phyloP scores from a whole-genome alignment of 495 filamentous ascomycete species.

The Daldinia caldariorum region DNA sequence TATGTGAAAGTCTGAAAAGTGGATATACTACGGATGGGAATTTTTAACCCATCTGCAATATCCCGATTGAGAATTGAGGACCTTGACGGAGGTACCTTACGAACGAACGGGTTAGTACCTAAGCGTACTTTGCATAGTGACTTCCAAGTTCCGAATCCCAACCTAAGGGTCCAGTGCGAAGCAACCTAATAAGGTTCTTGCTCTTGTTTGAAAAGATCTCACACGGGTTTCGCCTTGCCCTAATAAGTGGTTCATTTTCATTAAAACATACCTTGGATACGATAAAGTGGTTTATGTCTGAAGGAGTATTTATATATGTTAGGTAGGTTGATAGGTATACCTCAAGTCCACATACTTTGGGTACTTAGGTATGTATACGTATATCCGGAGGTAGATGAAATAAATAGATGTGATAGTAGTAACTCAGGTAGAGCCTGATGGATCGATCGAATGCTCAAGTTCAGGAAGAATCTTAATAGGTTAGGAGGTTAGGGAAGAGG shows the following conservation, averaged over 20 bases:
- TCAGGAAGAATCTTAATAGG: constrained; percentile 20
- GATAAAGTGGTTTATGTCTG: neutral
- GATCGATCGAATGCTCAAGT: constrained; percentile 21
- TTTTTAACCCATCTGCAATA: constrained; percentile 33
- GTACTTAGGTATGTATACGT: too few species aligned
- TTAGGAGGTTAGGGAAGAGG: neutral
- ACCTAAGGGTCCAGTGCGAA: neutral
- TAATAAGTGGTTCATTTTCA: neutral
- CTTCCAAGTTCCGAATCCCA: neutral
- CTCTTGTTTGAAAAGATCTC: neutral
- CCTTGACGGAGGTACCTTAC: constrained; percentile 38
- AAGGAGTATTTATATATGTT: neutral
- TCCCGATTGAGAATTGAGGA: constrained; percentile 42
- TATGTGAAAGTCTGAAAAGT: constrained; percentile 45
- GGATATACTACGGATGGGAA: constrained; percentile 37
- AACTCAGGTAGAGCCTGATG: constrained; percentile 11
- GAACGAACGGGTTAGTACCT: constrained; percentile 19
- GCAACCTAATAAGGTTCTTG: neutral
- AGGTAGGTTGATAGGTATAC: neutral
- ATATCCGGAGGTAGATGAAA: too few species aligned
- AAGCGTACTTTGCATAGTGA: constrained; percentile 6
- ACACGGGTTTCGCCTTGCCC: neutral
- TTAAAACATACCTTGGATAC: constrained; percentile 13
- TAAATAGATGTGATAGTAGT: neutral
- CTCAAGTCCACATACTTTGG: too few species aligned